Conservation (phyloP, 225 moss, liverwort and hornwort species). For the Antitrichia curtipendula region DNA sequence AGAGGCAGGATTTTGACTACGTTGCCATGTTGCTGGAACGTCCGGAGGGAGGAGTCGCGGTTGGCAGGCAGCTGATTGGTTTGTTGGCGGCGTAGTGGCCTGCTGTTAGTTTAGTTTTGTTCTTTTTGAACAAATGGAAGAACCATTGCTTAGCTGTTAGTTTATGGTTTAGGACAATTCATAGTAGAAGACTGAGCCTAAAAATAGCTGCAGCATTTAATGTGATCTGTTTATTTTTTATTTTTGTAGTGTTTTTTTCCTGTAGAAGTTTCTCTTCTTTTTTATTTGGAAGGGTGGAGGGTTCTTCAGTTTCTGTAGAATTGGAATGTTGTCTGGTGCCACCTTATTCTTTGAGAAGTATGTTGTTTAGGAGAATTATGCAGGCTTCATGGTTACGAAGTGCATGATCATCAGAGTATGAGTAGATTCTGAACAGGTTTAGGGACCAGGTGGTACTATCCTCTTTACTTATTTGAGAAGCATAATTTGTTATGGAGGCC, state of each 20-base stretch:
- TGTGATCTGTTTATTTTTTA: background rate
- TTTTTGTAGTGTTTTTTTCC: background rate
- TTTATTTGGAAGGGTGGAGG: background rate
- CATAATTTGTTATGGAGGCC: slow-evolving; percentile 1
- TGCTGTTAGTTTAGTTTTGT: slow-evolving; percentile 1
- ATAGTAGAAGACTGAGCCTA: slow-evolving; percentile 8
- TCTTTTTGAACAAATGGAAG: too few relatives aligned
- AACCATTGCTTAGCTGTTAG: background rate
- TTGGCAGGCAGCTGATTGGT: background rate
- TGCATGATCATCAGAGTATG: background rate
- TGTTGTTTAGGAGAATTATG: slow-evolving; percentile 21
- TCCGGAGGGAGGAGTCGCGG: slow-evolving; percentile 10
- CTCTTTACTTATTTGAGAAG: slow-evolving; percentile 27
- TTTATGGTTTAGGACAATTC: slow-evolving; percentile 19
- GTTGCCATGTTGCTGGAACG: background rate
- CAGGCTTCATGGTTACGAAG: slow-evolving; percentile 9
- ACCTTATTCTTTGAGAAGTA: slow-evolving; percentile 26
- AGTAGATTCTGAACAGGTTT: slow-evolving; percentile 24
- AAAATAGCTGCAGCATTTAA: slow-evolving; percentile 20
- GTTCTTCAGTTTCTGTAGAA: background rate
- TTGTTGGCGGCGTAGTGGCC: background rate
- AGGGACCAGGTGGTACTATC: slow-evolving; percentile 9
- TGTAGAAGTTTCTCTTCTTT: background rate
- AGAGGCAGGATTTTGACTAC: slow-evolving; percentile 33
- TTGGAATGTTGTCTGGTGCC: slow-evolving; percentile 6